Evolutionary conservation across 2,329 filamentous ascomycete genomes (phyloP).

Genomic region (Hypoxylon sp.): DNA sequence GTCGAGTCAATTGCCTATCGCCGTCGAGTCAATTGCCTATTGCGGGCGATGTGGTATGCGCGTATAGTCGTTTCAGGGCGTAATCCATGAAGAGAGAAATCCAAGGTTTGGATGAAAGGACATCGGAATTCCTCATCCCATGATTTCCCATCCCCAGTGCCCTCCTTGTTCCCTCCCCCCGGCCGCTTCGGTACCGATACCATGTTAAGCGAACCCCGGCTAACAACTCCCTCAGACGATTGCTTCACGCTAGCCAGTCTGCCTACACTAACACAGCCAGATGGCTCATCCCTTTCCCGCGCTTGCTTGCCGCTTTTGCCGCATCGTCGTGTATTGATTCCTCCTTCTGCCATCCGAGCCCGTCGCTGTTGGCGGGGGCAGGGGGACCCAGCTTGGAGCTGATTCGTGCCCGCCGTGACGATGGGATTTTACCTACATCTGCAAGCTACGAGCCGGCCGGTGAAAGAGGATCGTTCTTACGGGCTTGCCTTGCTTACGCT

Average conservation of each 20-base stretch:
- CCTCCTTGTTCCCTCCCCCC: not conserved
- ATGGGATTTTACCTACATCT: constrained; percentile 42
- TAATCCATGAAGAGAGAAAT: constrained; percentile 2
- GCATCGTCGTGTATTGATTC: constrained; percentile 18
- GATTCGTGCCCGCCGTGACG: constrained; percentile 45
- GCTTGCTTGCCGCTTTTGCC: constrained; percentile 42
- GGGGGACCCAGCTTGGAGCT: constrained; percentile 16
- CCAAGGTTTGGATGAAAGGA: not conserved
- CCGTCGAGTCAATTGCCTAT: constrained; percentile 12
- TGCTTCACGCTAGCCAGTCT: constrained; percentile 16
- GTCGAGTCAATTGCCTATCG: constrained; percentile 12
- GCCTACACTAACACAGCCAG: constrained; percentile 6
- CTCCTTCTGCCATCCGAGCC: constrained; percentile 7
- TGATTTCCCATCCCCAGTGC: not conserved
- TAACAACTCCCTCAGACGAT: constrained; percentile 24
- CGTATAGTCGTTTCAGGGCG: not conserved
- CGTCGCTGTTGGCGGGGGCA: constrained; percentile 18
- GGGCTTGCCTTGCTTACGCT: constrained; percentile 19
- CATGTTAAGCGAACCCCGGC: constrained; percentile 20
- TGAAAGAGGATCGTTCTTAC: constrained; percentile 14
- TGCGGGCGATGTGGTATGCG: constrained; percentile 17
- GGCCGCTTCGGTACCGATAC: constrained; percentile 37
- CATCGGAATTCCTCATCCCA: not conserved
- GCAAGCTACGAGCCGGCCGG: constrained; percentile 18
- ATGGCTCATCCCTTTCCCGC: constrained; percentile 30